These are phyloP conservation scores for Hyphochytrium catenoides DNA, from an alignment of 352 stramenopile species.

Conservation along the genomic window DNA sequence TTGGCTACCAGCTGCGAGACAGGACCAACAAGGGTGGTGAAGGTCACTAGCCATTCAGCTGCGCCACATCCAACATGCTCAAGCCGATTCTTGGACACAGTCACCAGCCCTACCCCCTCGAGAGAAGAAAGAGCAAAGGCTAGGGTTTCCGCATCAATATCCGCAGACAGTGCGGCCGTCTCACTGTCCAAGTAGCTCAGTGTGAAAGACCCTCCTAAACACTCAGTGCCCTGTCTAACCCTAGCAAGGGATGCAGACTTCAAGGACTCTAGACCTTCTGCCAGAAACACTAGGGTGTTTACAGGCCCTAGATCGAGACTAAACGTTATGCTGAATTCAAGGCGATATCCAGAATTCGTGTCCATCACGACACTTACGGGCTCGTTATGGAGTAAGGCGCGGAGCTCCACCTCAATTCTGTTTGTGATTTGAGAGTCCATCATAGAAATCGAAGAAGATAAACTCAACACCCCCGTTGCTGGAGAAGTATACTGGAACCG, in stretches of 20 bases:
- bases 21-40: slow-evolving; percentile 75
- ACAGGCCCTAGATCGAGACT: slow-evolving; percentile 19
- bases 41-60: slow-evolving; percentile 66
- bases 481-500: slow-evolving; percentile 34
- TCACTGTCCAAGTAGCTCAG: slow-evolving; percentile 42
- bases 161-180: slow-evolving; percentile 41
- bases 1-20: slow-evolving; percentile 71
- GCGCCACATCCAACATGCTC: no score
- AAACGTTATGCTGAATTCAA: no score
- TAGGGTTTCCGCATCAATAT: no score
- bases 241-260: slow-evolving; percentile 25
- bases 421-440: no score
- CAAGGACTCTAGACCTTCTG: slow-evolving; percentile 19
- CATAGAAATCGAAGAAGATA: no score
- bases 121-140: slow-evolving; percentile 62
- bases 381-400: no score
- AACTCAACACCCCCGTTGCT: no score
- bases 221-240: slow-evolving; percentile 17
- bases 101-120: slow-evolving; percentile 37
- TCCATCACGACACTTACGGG: no score
- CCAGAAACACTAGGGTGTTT: slow-evolving; percentile 22
- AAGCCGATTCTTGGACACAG: slow-evolving; percentile 31
- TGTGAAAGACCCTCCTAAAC: slow-evolving; percentile 46
- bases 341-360: no score
- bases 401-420: no score